Evolutionary conservation across 164 flowering plant genomes (phyloP), one percentile per base, ranked within the genome.

Genomic region (Saururus chinensis): DNA sequence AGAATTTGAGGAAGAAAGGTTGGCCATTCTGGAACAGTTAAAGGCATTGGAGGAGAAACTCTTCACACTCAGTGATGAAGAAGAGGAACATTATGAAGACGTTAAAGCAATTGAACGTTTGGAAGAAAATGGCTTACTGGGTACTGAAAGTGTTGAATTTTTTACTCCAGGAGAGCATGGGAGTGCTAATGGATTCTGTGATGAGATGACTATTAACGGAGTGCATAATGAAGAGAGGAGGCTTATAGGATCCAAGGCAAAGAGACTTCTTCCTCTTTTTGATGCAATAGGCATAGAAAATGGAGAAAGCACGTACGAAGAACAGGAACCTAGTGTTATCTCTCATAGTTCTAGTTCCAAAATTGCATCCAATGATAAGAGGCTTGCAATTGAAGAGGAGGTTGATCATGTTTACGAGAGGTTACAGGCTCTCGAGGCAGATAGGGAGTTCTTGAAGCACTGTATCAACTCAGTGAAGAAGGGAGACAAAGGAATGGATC

Each of bases 351-450:
- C 71, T 12, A 54, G 57, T 9, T 54, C 69, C 30, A 67, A 69
- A 6, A 37, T 68, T 54, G 78, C 71, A 24, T 9, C 68, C 8
- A 84, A 78, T 14, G 64, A 69, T 60, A 80, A 70, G 68, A 82
- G 67, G 51, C n/a, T 63, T 42, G 81, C 76, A 7, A 75, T 86
- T 40, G 86, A 81, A 74, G 95, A 86, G 66, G 96, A 88, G 71
- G 85, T 92, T 23, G 95, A 83, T 67, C 80, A 82, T 73, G 84
- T 92, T 10, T 85, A 92, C 57, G 96, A 84, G 74, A 86, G 97
- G 73, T 69, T 92, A 51, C 90, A 85, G 59, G 97, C 87, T 54
- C 90, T 92, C 6, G 98, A 92, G 64, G 88, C 88, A 42, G 98
- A 90, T 59, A 74, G 85, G 55, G 97, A 86, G 62, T 93, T 93